phyloP scores from a whole-genome alignment of 2,329 filamentous ascomycete species.

The Cadophora sp. region DNA sequence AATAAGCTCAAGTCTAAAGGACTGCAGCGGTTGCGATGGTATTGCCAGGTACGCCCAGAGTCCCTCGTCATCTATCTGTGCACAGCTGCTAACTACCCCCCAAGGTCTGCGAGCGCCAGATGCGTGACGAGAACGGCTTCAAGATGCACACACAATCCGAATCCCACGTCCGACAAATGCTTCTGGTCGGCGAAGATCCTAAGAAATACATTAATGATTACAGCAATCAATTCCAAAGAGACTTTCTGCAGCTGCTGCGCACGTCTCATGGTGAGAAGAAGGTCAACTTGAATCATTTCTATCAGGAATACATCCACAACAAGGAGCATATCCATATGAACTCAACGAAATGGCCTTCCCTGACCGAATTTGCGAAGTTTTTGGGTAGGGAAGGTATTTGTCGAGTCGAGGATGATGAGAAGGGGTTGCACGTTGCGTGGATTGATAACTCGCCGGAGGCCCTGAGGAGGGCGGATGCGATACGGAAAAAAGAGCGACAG shows the following conservation, averaged over 20 bases:
- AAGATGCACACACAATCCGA: conserved; percentile 92
- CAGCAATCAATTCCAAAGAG: conserved; percentile 79
- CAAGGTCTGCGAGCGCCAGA: conserved; percentile 79
- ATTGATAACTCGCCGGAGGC: conserved; percentile 92
- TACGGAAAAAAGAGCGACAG: conserved; percentile 82
- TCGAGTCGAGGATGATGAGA: conserved; percentile 86
- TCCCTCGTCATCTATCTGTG: background rate
- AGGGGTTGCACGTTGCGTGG: conserved; percentile 87
- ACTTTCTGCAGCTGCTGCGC: conserved; percentile 78
- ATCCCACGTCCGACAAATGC: conserved; percentile 87
- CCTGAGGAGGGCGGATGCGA: conserved; percentile 77
- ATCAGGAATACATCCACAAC: conserved; percentile 89
- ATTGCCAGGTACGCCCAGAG: conserved; percentile 69
- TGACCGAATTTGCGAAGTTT: conserved; percentile 90
- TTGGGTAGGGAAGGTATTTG: conserved; percentile 88
- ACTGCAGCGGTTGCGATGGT: conserved; percentile 85
- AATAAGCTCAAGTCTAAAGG: conserved; percentile 90
- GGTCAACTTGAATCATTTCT: conserved; percentile 90
- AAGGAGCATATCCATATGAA: conserved; percentile 95
- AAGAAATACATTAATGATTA: conserved; percentile 84
- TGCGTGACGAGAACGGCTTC: conserved; percentile 88
- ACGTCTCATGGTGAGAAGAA: conserved; percentile 92
- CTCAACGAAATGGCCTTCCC: conserved; percentile 82
- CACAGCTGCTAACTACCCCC: conserved; percentile 38
- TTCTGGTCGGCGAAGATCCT: conserved; percentile 85